Evolutionary conservation across 345 rosid species (phyloP).

Genomic region (Dovyalis caffra): DNA sequence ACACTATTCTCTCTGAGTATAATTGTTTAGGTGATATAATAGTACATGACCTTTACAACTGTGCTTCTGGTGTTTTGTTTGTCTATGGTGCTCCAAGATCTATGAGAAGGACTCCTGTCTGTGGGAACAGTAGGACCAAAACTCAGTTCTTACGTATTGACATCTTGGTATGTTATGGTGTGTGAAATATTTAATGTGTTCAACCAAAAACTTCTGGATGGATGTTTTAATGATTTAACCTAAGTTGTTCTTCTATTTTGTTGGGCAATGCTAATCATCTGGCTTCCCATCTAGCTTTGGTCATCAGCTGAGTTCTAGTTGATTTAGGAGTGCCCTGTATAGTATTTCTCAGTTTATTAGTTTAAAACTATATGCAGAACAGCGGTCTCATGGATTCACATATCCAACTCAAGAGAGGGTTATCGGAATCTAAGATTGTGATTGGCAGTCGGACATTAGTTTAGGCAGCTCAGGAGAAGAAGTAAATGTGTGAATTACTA

Average conservation of each 20-base stretch:
- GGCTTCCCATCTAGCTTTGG: background rate
- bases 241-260: background rate
- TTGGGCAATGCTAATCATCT: conserved; percentile 6
- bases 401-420: background rate
- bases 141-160: background rate
- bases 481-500: background rate
- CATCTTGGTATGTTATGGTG: background rate
- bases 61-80: background rate
- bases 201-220: background rate
- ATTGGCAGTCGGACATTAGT: background rate
- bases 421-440: background rate
- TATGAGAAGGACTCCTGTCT: background rate
- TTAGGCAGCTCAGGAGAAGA: background rate
- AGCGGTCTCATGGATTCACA: background rate
- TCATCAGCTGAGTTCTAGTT: background rate
- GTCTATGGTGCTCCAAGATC: background rate
- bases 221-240: background rate
- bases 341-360: background rate
- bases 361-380: conserved; percentile 1
- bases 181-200: conserved; percentile 1
- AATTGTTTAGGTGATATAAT: background rate
- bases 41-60: background rate
- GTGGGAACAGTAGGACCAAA: background rate
- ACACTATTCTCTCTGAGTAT: background rate
- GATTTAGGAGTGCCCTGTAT: background rate